Evolutionary conservation across 176 grass and related monocot genomes (phyloP), one percentile per base, ranked within the genome.

Genomic region (Musa beccarii): DNA sequence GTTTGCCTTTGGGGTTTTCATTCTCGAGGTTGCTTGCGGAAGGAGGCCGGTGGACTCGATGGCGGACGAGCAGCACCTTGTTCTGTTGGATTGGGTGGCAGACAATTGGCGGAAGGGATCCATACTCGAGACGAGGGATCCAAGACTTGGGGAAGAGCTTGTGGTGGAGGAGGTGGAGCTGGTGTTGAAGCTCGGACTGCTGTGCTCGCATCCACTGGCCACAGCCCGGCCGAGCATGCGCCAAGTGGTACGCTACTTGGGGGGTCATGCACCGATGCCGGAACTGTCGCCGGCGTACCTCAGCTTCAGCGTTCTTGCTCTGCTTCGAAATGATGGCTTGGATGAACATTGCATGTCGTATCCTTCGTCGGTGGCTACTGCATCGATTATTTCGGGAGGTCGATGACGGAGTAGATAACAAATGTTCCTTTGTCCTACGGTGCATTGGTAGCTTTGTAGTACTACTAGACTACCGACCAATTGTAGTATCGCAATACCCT

Each of bases 121-220:
- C 10, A n/a, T 84, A 1, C 8, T n/a, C 1, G 52, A 51, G 0
- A 43, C 71, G 9, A 17, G 72, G 56, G 70, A 79, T 59, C 3
- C 15, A 2, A 59, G 53, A 23, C n/a, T 84, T 20, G 70, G 14
- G 0, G 82, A 62, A 2, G 20, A 69, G 8, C 80, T 50, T 3
- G 24, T 16, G 0, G n/a, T 11, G 1, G 68, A 76, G 1, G 83
- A 85, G 20, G 77, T 57, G 17, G 73, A 56, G 17, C 34, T 59
- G 13, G 77, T 78, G 54, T 29, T 89, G 15, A 74, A 62, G 49
- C 53, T 89, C 0, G 66, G 83, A 34, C 20, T 86, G 77, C 26
- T 85, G 54, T 89, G 87, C 54, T 80, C 83, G 26, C 87, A 89
- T 54, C 87, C 74, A 21, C 13, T 74, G 54, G 54, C 83, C 49